Evolutionary conservation across 108 stramenopile genomes (phyloP).

Genomic region (Poteriospumella lacustris): DNA sequence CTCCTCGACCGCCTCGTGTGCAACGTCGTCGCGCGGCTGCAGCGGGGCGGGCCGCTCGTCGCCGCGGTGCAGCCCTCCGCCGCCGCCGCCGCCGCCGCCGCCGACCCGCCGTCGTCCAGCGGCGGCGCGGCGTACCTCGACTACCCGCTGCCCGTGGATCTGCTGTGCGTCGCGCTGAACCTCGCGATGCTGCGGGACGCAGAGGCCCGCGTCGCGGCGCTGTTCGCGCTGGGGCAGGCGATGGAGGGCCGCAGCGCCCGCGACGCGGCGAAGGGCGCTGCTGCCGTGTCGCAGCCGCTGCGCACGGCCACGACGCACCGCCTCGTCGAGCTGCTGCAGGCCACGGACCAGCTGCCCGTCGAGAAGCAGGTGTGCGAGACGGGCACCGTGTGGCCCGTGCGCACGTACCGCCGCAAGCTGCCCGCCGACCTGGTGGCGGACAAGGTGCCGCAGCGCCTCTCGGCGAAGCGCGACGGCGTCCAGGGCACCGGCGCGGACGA

Average conservation of each 20-base stretch:
- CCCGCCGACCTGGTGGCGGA: neutral
- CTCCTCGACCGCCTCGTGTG: neutral
- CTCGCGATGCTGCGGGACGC: neutral
- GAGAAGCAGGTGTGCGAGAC: neutral
- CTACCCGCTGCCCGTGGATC: too few species aligned
- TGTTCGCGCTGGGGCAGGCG: neutral
- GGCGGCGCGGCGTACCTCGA: too few species aligned
- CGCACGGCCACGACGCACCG: too few species aligned
- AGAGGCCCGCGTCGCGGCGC: neutral
- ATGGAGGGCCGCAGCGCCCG: neutral
- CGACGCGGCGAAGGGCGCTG: neutral
- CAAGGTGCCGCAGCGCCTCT: neutral
- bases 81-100: too few species aligned
- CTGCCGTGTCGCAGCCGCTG: neutral
- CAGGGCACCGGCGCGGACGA: neutral
- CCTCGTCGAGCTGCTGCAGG: neutral
- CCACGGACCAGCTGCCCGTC: neutral
- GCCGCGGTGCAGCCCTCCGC: too few species aligned
- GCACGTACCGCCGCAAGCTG: neutral
- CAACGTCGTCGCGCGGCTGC: too few species aligned
- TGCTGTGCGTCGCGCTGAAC: too few species aligned
- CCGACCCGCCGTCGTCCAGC: too few species aligned
- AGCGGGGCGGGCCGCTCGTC: too few species aligned
- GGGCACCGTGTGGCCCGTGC: neutral
- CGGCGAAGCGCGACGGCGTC: neutral